phyloP scores from a whole-genome alignment of 768 basidiomycete species.

The Mycena maculata region DNA sequence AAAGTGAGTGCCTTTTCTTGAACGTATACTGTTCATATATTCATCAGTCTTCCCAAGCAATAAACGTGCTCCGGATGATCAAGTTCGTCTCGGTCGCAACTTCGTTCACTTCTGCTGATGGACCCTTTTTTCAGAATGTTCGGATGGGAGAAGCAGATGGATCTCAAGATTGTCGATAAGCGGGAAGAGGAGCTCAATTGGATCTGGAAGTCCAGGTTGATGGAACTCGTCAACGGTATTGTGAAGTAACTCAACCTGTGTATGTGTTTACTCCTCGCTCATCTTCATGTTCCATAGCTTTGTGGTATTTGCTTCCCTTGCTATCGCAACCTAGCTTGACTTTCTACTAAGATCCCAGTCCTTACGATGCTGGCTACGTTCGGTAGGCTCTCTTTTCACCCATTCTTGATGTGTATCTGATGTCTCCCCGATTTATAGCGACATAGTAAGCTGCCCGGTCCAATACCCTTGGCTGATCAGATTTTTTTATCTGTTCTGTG shows the following conservation, averaged over 20 bases:
- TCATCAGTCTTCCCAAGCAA: slow-evolving; percentile 48
- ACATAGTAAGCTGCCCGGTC: slow-evolving; percentile 29
- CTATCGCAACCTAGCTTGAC: too few relatives aligned
- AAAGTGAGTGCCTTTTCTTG: slow-evolving; percentile 55
- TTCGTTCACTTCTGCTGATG: neutral
- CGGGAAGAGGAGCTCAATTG: slow-evolving; percentile 71
- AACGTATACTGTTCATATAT: neutral
- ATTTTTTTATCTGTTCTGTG: neutral
- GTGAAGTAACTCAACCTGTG: slow-evolving; percentile 51
- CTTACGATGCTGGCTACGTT: slow-evolving; percentile 75
- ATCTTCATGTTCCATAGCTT: slow-evolving; percentile 50
- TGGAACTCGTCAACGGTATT: slow-evolving; percentile 59
- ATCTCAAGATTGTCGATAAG: slow-evolving; percentile 62
- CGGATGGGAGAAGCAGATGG: slow-evolving; percentile 71
- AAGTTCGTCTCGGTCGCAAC: slow-evolving; percentile 47
- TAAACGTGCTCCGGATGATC: slow-evolving; percentile 74
- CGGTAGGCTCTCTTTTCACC: slow-evolving; percentile 37
- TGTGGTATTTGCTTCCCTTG: too few relatives aligned
- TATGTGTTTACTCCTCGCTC: neutral
- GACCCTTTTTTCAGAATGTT: slow-evolving; percentile 53
- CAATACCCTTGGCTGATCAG: too few relatives aligned
- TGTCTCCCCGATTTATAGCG: neutral
- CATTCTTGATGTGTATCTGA: neutral
- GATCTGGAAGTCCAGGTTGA: slow-evolving; percentile 64
- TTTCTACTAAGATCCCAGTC: slow-evolving; percentile 62